A percentile compares a stretch with the other conserved stretches of the same genome.
Conservation (phyloP, 129 eudicot genomes). For the Flaveria brownii region DNA sequence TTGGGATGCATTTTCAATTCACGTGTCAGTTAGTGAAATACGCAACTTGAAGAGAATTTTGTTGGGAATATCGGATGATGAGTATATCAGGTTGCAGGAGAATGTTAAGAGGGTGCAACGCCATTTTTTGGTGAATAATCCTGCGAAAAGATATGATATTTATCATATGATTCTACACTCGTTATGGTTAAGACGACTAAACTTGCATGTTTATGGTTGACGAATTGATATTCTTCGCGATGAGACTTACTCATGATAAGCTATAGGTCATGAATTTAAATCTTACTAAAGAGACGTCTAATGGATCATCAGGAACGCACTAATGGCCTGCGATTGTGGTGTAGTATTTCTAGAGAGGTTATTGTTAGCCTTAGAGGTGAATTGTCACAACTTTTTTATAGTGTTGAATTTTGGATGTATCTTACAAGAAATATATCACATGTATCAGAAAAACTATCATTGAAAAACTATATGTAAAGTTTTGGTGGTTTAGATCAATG, state of each 20-base stretch:
- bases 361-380: constrained; percentile 1
- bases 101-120: constrained; percentile 61
- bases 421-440: constrained; percentile 20
- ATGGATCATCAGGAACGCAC: neutral
- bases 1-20: constrained; percentile 67
- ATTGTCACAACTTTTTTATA: constrained; percentile 17
- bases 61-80: constrained; percentile 46
- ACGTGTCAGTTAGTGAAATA: constrained; percentile 56
- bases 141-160: constrained; percentile 74
- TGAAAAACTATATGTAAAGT: neutral
- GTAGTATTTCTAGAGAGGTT: neutral
- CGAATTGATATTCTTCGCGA: too few relatives aligned
- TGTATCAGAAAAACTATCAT: constrained; percentile 7
- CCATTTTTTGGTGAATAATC: constrained; percentile 74
- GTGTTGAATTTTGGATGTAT: constrained; percentile 6
- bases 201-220: constrained; percentile 50
- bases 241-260: neutral
- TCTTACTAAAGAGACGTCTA: neutral
- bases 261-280: neutral
- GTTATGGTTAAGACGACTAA: constrained; percentile 74
- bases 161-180: constrained; percentile 82
- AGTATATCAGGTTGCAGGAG: constrained; percentile 44
- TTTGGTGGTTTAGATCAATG: neutral
- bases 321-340: neutral
- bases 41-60: constrained; percentile 58